Conservation (phyloP, 805 yeast species). For the Ascoidea rubescens region DNA sequence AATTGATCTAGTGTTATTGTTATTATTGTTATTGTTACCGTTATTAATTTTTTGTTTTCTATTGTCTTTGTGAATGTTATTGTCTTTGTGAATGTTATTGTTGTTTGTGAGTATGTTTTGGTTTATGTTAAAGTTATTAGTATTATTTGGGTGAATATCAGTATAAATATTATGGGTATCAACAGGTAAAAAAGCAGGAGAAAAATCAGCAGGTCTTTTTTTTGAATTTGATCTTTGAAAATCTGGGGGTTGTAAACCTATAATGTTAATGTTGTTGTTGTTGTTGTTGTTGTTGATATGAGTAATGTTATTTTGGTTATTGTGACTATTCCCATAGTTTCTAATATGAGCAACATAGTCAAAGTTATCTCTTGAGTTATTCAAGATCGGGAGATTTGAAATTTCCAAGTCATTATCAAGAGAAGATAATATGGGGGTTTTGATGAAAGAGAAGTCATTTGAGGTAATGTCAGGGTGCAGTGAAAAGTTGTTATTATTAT, state of each 20-base stretch:
- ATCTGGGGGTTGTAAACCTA: too few species aligned
- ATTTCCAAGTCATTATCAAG: constrained; percentile 5
- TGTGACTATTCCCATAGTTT: not conserved
- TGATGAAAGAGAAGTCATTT: constrained; percentile 5
- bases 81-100: not conserved
- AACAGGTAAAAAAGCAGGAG: not conserved
- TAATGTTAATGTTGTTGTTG: not conserved
- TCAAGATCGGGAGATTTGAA: too few species aligned
- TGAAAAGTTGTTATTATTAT: not conserved
- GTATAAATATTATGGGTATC: not conserved
- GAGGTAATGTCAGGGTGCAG: not conserved
- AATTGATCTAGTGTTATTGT: not conserved
- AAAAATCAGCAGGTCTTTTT: not conserved
- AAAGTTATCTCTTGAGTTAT: too few species aligned
- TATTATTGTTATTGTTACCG: not conserved
- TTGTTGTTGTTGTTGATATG: not conserved
- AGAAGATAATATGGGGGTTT: constrained; percentile 8
- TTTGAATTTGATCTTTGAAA: not conserved
- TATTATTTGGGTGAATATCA: not conserved
- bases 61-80: not conserved
- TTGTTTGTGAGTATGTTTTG: not conserved
- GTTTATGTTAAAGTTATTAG: not conserved
- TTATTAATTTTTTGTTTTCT: not conserved
- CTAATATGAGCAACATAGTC: not conserved
- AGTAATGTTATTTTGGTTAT: not conserved